Conservation (phyloP, 352 stramenopile species). For the Phytophthora boehmeriae region DNA sequence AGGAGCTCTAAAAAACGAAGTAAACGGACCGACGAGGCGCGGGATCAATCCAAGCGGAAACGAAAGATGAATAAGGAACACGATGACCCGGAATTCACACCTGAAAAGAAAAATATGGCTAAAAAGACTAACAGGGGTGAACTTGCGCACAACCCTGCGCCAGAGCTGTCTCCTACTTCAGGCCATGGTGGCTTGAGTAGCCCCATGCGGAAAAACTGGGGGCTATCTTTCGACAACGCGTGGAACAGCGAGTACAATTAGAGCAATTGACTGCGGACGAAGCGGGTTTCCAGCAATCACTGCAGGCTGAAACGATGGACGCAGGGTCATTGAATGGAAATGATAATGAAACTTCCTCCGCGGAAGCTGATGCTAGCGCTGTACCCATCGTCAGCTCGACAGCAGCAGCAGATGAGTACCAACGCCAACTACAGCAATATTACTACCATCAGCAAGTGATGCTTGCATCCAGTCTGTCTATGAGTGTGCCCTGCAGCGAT, state of each 20-base stretch:
- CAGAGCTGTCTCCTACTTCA: conserved; percentile 5
- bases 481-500: conserved; percentile 28
- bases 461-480: conserved; percentile 40
- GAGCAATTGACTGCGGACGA: conserved; percentile 26
- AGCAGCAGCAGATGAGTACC: conserved; percentile 47
- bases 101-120: conserved; percentile 11
- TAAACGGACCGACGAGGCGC: conserved; percentile 8
- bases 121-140: conserved; percentile 17
- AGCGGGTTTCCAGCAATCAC: conserved; percentile 27
- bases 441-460: conserved; percentile 74
- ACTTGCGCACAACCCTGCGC: not conserved
- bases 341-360: not conserved
- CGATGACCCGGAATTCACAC: not conserved
- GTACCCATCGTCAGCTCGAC: conserved; percentile 14
- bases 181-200: conserved; percentile 19
- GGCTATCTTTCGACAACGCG: conserved; percentile 63
- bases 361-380: conserved; percentile 10
- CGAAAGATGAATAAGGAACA: conserved; percentile 10
- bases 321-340: not conserved
- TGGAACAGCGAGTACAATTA: conserved; percentile 56
- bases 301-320: conserved; percentile 32
- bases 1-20: conserved; percentile 8
- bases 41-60: conserved; percentile 26
- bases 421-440: conserved; percentile 65
- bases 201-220: conserved; percentile 56